Base-by-base conservation (phyloP, 352 stramenopile species). In the Phytophthora litchii region DNA sequence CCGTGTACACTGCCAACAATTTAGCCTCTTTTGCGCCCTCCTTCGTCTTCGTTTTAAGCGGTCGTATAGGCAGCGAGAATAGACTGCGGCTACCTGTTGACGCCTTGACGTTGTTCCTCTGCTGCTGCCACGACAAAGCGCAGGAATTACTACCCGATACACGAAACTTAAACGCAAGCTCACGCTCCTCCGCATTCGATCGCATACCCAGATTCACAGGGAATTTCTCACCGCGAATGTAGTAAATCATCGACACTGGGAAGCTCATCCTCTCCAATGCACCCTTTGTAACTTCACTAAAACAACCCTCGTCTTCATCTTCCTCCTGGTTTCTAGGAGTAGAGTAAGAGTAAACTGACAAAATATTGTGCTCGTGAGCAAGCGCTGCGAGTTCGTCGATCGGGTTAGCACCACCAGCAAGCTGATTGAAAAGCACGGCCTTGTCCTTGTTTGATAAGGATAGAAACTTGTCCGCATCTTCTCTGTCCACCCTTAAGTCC, bases 201-300 rank as follows among this genome's bases (percentile, higher is more conserved):
- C 53, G 60, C 36, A 76, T 64, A 14, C 78, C 76, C 52, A 95
- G 61, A n/a, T 86, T 74, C 7, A 93, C 72, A n/a, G 83, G 83
- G 53, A 91, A 95, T 13, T 75, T 75, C 19, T 83, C 68, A 11
- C 89, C 86, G 17, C 72, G 75, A 56, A 95, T 79, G 55, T 92
- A 95, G 46, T 92, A 88, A 25, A 89, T 54, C 21, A 95, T 45
- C 21, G 83, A 90, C 4, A 89, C 64, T 0, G 83, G 83, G 34
- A 92, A 89, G 37, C 80, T 89, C 64, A 89, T 80, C 11, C 76
- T 69, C 4, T 70, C 63, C 8, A 89, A 34, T 1, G 69, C 41
- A 9, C 56, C 58, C 21, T 59, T 56, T 0, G 64, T 50, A 1
- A 72, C 17, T 25, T 80, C 71, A 31, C 36, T 52, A 23, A 60